Percentiles rank a stretch among this genome's conserved stretches.
These are phyloP conservation scores for Phalaenopsis equestris DNA, from an alignment of 106 monocot species.

Conservation along the genomic window DNA sequence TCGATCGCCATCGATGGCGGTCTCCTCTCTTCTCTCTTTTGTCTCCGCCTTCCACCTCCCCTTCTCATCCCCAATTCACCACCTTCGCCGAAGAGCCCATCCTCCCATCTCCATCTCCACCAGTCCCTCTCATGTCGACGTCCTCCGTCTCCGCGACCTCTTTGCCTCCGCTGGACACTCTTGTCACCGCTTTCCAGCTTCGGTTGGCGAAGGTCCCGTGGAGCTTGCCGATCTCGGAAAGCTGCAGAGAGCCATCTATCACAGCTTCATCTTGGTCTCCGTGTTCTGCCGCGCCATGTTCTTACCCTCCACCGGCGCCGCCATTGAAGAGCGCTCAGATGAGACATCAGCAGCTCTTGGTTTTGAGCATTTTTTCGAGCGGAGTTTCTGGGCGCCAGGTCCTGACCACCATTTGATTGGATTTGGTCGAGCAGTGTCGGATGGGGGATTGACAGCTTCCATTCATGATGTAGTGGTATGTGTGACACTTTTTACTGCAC, in stretches of 20 bases:
- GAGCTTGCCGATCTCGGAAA: conserved; percentile 41
- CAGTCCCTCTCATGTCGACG: conserved; percentile 41
- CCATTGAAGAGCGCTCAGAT: not conserved
- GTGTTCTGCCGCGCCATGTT: conserved; percentile 43
- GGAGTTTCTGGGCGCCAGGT: conserved; percentile 11
- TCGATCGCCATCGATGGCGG: not conserved
- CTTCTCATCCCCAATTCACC: conserved; percentile 10
- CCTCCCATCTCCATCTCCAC: conserved; percentile 74
- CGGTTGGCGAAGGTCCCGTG: conserved; percentile 24
- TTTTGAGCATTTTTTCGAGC: conserved; percentile 38
- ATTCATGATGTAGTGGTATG: conserved; percentile 92
- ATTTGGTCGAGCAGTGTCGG: conserved; percentile 82
- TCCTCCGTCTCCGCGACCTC: conserved; percentile 49
- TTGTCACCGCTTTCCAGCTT: conserved; percentile 54
- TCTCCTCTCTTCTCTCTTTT: conserved; percentile 6
- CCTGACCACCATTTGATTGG: conserved; percentile 51
- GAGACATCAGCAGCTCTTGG: conserved; percentile 8
- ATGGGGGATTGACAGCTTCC: conserved; percentile 79
- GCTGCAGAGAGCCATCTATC: conserved; percentile 42
- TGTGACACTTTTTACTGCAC: not conserved
- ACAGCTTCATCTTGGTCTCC: conserved; percentile 76
- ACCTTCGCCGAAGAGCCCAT: conserved; percentile 7
- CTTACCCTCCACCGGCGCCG: not conserved
- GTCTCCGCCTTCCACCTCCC: conserved; percentile 2
- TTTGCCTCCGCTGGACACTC: conserved; percentile 45